Base-by-base conservation (phyloP, 345 rosid genomes). In the Geranium rotundifolium region DNA sequence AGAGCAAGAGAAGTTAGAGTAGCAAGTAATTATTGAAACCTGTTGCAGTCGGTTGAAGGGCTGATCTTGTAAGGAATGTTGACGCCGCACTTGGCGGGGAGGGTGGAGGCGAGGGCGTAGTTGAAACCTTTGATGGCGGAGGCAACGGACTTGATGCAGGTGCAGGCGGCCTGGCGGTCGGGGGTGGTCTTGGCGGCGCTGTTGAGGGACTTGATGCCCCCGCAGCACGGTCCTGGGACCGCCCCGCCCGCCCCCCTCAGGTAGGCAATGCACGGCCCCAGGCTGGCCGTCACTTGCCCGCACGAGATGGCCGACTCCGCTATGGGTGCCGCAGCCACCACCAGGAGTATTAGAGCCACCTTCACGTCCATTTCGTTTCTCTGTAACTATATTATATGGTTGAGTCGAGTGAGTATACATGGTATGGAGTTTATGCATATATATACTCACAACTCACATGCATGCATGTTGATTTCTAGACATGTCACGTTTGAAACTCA, bases 121-220 rank as follows among this genome's bases (percentile, higher is more conserved):
- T 77, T 75, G 57, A 62, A 6, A n/a, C 79, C 73, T 4, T 64
- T 1, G 69, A 76, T 37, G 50, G 62, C 17, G 54, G 19, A 6
- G 37, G 80, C 57, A 9, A 73, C 63, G 17, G 19, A 17, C 60
- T 83, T 86, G 67, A 86, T 49, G 81, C 91, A 86, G 5, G 52
- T 69, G 63, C 91, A 86, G 0, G 70, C 70, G 0, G 67, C 15
- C 58, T 63, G 87, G 63, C 87, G 89, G 72, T 86, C 92, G 39
- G 71, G 27, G 18, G 74, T 14, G 72, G 85, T 80, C 60, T 12
- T 66, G 46, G 92, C 87, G 61, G 76, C 76, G 29, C 3, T 4
- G 52, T 67, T 64, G 19, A 87, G 75, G 2, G 56, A 0, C 60
- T 56, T 69, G 15, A 84, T 13, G 2, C 93, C 90, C 19, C 1